A percentile compares a stretch with the other conserved stretches of the same genome.
Conservation (phyloP, 306 rosid species). For the Macrotyloma uniflorum region DNA sequence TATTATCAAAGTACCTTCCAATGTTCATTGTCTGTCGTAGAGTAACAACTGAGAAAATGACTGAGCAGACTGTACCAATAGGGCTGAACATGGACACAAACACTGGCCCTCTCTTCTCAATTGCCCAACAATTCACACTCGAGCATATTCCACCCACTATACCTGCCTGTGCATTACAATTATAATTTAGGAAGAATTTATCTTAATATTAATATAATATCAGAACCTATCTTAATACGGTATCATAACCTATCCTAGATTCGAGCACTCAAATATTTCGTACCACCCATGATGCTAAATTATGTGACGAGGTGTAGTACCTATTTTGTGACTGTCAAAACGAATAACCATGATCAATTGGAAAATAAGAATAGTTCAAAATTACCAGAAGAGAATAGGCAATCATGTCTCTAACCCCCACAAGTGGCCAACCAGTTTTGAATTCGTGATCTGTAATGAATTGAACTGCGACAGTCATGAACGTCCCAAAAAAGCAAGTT, state of each 20-base stretch:
- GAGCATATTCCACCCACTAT: slow-evolving; percentile 56
- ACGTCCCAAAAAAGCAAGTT: slow-evolving; percentile 63
- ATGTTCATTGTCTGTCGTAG: slow-evolving; percentile 56
- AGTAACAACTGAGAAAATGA: slow-evolving; percentile 63
- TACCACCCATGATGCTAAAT: too few relatives aligned
- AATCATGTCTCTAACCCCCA: slow-evolving; percentile 50
- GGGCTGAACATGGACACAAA: slow-evolving; percentile 82
- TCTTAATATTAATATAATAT: too few relatives aligned
- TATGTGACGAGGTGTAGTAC: background rate
- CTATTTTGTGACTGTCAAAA: background rate
- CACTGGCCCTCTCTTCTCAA: slow-evolving; percentile 89
- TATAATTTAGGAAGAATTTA: background rate
- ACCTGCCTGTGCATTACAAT: slow-evolving; percentile 59
- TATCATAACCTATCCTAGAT: too few relatives aligned
- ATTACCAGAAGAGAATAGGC: slow-evolving; percentile 65
- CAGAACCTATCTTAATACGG: too few relatives aligned
- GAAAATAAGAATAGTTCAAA: background rate
- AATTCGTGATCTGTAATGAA: slow-evolving; percentile 50
- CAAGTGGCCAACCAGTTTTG: slow-evolving; percentile 50
- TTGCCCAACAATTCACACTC: slow-evolving; percentile 83
- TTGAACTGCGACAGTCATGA: slow-evolving; percentile 49
- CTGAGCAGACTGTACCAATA: slow-evolving; percentile 68
- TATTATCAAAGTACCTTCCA: slow-evolving; percentile 63
- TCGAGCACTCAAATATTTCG: too few relatives aligned
- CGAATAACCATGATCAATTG: background rate